Conservation (phyloP, 2,329 filamentous ascomycete species). For the Amylocarpus encephaloides region DNA sequence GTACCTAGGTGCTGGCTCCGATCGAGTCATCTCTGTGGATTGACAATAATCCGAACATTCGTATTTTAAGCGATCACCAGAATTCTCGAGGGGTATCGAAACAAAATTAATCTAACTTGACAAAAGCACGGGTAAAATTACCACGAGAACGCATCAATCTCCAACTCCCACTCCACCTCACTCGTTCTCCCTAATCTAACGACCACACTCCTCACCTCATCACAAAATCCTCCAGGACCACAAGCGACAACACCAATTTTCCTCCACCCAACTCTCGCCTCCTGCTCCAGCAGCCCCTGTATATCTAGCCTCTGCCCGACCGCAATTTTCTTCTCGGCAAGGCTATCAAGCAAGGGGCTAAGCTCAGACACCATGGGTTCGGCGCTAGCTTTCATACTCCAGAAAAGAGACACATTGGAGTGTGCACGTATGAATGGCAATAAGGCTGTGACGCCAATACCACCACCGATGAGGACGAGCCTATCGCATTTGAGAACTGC, state of each 20-base stretch:
- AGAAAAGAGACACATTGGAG: slow-evolving; percentile 34
- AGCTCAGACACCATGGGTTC: slow-evolving; percentile 31
- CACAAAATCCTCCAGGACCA: slow-evolving; percentile 34
- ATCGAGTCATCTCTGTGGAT: too few relatives aligned
- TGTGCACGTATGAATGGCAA: slow-evolving; percentile 33
- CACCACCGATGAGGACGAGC: slow-evolving; percentile 40
- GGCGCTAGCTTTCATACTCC: slow-evolving; percentile 30
- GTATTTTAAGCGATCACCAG: too few relatives aligned
- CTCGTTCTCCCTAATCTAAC: slow-evolving; percentile 5
- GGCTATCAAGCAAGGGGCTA: slow-evolving; percentile 16
- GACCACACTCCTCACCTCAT: slow-evolving; percentile 35
- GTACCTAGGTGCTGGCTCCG: too few relatives aligned
- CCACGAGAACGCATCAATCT: slow-evolving; percentile 29
- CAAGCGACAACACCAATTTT: slow-evolving; percentile 5
- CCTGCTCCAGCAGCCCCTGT: slow-evolving; percentile 28
- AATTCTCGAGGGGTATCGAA: too few relatives aligned
- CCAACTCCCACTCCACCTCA: slow-evolving; percentile 23
- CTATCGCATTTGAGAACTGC: slow-evolving; percentile 31
- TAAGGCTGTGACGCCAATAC: slow-evolving; percentile 42
- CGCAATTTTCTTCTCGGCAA: slow-evolving; percentile 33
- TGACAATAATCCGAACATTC: too few relatives aligned
- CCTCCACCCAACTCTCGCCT: slow-evolving; percentile 22
- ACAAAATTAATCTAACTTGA: too few relatives aligned
- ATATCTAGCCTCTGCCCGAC: slow-evolving; percentile 34
- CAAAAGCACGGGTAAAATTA: background rate